phyloP scores from a whole-genome alignment of 2,329 filamentous ascomycete species.

The Colletotrichum camelliae region DNA sequence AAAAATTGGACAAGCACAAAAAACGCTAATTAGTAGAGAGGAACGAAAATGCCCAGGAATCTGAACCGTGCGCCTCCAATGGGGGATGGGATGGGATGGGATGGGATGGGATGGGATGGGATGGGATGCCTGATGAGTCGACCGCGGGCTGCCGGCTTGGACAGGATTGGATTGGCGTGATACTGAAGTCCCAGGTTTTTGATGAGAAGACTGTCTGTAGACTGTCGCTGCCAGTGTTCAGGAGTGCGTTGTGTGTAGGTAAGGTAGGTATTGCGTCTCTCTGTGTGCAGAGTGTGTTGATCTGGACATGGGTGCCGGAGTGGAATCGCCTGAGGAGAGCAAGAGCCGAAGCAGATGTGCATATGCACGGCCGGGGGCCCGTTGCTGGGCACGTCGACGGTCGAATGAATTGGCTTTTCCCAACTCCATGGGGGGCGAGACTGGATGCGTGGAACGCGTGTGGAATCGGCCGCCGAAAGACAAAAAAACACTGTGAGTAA shows the following conservation, averaged over 20 bases:
- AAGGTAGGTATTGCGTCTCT: neutral
- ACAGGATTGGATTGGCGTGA: slow-evolving; percentile 6
- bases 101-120: neutral
- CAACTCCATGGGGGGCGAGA: neutral
- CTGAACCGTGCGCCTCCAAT: slow-evolving; percentile 1
- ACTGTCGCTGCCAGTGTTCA: neutral
- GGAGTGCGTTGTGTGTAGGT: neutral
- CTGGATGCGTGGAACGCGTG: neutral
- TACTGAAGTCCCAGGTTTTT: neutral
- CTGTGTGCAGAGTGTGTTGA: neutral
- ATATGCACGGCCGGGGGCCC: neutral
- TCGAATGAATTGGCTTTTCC: neutral
- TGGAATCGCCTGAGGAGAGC: neutral
- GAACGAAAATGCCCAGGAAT: neutral
- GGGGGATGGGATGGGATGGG: neutral
- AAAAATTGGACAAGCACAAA: neutral
- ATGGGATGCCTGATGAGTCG: neutral
- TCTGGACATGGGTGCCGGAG: neutral
- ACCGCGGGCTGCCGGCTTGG: neutral
- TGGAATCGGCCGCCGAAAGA: neutral
- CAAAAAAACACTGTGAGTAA: neutral
- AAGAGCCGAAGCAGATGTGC: slow-evolving; percentile 2
- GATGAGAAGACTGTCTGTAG: neutral
- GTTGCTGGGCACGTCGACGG: neutral
- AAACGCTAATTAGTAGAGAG: neutral